A percentile compares a stretch with the other conserved stretches of the same genome.
Evolutionary conservation across 2,329 filamentous ascomycete genomes (phyloP).

Genomic region (Sporothrix variecibatus): DNA sequence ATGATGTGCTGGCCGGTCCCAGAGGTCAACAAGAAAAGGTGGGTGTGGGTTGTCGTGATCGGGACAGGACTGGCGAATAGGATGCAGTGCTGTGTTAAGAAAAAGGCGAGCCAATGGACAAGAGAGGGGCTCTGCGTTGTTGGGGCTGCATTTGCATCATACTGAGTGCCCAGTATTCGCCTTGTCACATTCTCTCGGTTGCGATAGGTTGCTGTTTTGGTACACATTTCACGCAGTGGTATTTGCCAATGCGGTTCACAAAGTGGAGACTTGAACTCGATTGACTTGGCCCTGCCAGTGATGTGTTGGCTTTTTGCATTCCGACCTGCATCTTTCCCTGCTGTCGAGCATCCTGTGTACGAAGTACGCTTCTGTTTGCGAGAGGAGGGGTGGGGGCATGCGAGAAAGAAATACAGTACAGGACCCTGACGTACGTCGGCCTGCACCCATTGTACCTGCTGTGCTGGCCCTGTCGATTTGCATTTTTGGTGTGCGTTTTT

Average conservation of each 20-base stretch:
- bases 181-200: background rate
- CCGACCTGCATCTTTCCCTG: conserved; percentile 1
- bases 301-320: conserved; percentile 1
- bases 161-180: background rate
- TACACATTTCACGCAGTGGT: background rate
- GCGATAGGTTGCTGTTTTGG: background rate
- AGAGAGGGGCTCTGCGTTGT: background rate
- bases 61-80: background rate
- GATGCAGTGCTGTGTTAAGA: background rate
- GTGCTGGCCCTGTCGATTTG: background rate
- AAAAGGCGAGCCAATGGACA: background rate
- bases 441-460: background rate
- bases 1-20: conserved; percentile 25
- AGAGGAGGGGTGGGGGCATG: background rate
- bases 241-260: background rate
- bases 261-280: background rate
- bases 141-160: background rate
- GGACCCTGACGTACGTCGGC: background rate
- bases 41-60: conserved; percentile 14
- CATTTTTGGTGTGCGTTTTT: background rate
- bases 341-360: background rate
- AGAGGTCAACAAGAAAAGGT: background rate
- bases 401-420: background rate
- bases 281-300: background rate
- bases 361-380: background rate